Evolutionary conservation across 331 rosid species (phyloP), one percentile per base, ranked within the genome.

Genomic region (Malus hybrid): DNA sequence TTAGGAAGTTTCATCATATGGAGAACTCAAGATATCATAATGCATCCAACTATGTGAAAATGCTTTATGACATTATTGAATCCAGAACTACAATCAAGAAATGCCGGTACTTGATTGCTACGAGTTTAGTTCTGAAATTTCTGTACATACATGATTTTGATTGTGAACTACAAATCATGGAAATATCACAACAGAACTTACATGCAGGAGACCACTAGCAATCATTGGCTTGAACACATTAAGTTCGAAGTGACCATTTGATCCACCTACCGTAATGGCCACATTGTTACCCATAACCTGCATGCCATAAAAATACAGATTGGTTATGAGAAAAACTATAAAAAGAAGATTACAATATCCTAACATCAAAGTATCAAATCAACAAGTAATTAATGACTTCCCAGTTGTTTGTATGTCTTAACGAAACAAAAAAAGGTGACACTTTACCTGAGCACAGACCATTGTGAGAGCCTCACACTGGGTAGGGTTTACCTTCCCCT

Each of bases 401-500:
- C 82, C 44, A 62, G 60, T 71, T 44, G 50, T 63, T 75, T 69
- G 48, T 27, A 66, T 71, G 63, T 61, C 64, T 20, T 42, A 62
- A 68, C 12, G 20, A 73, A 75, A 80, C 28, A 16, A 6, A 77
- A 39, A 28, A 3, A 8, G 11, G 50, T 18, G 33, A 20, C 73
- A 69, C 70, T 60, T 78, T 85, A 95, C 99, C 97, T 95, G 99
- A 62, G 99, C 99, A 84, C 99, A 95, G 80, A 95, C 97, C 97
- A 95, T 95, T 10, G 99, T 95, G 83, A 95, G 76, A 83, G 99
- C 99, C 90, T 95, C 99, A 71, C 99, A 92, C 70, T 95, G 99
- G 67, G 99, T 95, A 71, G 99, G 99, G 81, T 95, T 95, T 80
- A 95, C 99, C 96, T 95, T 95, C 61, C 99, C 99, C 99, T 95